A percentile compares a stretch with the other conserved stretches of the same genome.
These are phyloP conservation scores for Moniliophthora roreri DNA, from an alignment of 1,284 basidiomycete species.

Conservation along the genomic window DNA sequence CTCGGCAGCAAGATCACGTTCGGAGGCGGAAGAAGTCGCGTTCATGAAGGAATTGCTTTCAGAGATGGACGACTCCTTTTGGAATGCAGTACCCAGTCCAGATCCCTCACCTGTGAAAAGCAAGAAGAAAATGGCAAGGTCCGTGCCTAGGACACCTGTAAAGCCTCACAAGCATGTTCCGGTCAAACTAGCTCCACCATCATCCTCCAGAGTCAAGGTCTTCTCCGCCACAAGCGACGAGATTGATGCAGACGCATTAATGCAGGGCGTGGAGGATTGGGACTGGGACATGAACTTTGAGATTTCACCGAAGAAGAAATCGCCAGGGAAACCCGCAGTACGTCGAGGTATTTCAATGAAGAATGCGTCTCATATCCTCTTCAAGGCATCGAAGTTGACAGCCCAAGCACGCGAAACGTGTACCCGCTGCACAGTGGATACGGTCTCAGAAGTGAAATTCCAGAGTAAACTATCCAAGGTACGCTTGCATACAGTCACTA, in stretches of 20 bases:
- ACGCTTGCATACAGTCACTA: conserved; percentile 13
- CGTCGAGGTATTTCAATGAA: background rate
- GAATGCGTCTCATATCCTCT: background rate
- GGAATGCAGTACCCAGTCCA: conserved; percentile 38
- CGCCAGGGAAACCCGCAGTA: background rate
- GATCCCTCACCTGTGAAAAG: conserved; percentile 27
- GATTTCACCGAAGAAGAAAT: conserved; percentile 28
- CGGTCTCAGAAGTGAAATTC: conserved; percentile 32
- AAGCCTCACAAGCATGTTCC: conserved; percentile 8
- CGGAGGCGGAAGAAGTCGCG: conserved; percentile 35
- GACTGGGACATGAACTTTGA: conserved; percentile 45
- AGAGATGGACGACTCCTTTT: conserved; percentile 46
- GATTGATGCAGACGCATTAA: conserved; percentile 12
- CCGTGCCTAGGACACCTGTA: background rate
- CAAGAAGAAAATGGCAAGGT: conserved; percentile 10
- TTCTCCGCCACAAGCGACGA: conserved; percentile 21
- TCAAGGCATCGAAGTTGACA: background rate
- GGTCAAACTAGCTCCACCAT: conserved; percentile 1
- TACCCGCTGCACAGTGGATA: conserved; percentile 53
- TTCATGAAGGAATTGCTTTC: conserved; percentile 49
- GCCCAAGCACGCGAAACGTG: conserved; percentile 32
- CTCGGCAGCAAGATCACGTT: no score
- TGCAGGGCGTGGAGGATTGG: conserved; percentile 52
- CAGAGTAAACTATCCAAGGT: conserved; percentile 39
- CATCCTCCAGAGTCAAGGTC: conserved; percentile 11